phyloP scores from a whole-genome alignment of 164 flowering plant species.

The Stephania japonica region DNA sequence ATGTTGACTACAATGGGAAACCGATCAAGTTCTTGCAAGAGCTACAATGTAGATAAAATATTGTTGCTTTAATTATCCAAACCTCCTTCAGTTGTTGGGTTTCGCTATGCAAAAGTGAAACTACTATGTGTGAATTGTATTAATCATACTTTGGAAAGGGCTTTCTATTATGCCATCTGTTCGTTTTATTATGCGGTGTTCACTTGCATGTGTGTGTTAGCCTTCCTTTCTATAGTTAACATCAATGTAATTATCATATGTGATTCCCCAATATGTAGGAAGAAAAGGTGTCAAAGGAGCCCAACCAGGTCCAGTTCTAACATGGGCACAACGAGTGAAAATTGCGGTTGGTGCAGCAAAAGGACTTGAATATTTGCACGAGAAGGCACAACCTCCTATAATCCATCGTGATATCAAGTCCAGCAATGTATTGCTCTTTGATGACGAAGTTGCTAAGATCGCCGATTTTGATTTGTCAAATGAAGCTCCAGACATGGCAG shows the following conservation, averaged over 20 bases:
- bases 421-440: constrained; percentile 77
- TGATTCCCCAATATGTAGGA: constrained; percentile 29
- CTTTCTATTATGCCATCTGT: neutral
- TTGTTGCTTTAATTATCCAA: neutral
- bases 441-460: constrained; percentile 79
- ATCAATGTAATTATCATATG: neutral
- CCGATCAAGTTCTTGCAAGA: neutral
- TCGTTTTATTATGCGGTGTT: neutral
- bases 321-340: constrained; percentile 81
- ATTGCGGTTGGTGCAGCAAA: constrained; percentile 95
- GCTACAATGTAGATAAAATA: neutral
- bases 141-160: neutral
- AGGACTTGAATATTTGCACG: constrained; percentile 86
- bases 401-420: constrained; percentile 90
- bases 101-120: neutral
- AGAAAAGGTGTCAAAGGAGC: constrained; percentile 90
- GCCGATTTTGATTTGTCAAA: constrained; percentile 89
- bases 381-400: constrained; percentile 69
- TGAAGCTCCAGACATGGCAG: constrained; percentile 90
- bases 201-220: neutral
- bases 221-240: neutral
- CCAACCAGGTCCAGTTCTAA: constrained; percentile 78
- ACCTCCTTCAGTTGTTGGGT: neutral
- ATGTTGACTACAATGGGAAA: neutral
- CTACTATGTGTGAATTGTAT: neutral